These are phyloP conservation scores for Cladosporium sp. DNA, from an alignment of 2,329 filamentous ascomycete genomes.

Conservation along the genomic window DNA sequence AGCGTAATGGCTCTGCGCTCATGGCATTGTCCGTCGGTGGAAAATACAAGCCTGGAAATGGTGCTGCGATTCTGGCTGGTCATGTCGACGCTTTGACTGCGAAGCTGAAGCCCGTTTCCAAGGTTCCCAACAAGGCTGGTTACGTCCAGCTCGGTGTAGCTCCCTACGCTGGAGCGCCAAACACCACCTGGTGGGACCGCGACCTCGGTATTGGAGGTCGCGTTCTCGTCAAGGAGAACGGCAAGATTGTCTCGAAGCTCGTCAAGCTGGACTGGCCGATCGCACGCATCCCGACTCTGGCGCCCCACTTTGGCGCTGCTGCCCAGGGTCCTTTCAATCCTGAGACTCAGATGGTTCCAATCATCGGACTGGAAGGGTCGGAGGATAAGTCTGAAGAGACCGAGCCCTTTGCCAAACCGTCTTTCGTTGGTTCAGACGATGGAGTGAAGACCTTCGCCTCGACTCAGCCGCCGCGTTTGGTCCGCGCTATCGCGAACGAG, in stretches of 20 bases:
- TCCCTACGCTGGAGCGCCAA: conserved; percentile 83
- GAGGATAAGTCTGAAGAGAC: conserved; percentile 32
- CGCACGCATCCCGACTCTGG: conserved; percentile 84
- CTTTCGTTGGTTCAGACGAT: conserved; percentile 42
- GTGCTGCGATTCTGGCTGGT: conserved; percentile 80
- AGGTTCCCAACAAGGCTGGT: conserved; percentile 75
- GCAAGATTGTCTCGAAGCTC: conserved; percentile 74
- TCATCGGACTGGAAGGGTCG: conserved; percentile 75
- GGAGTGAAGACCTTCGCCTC: conserved; percentile 64
- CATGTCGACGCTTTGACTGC: conserved; percentile 92
- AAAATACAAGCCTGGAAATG: conserved; percentile 77
- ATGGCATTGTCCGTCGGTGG: conserved; percentile 81
- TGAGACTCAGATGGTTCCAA: conserved; percentile 91
- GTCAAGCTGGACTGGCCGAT: conserved; percentile 95
- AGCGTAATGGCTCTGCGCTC: conserved; percentile 77
- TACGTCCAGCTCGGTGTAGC: conserved; percentile 88
- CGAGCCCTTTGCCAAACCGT: conserved; percentile 30
- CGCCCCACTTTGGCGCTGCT: conserved; percentile 84
- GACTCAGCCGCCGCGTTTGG: conserved; percentile 79
- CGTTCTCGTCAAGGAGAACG: conserved; percentile 75
- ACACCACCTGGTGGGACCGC: conserved; percentile 93
- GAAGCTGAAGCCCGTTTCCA: conserved; percentile 84
- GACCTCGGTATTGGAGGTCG: conserved; percentile 87
- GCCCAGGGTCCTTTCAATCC: conserved; percentile 65
- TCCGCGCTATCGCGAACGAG: conserved; percentile 73